Percentiles rank a stretch among this genome's conserved stretches.
Evolutionary conservation across 106 monocot species (phyloP).

Genomic region (Chionographis japonica): DNA sequence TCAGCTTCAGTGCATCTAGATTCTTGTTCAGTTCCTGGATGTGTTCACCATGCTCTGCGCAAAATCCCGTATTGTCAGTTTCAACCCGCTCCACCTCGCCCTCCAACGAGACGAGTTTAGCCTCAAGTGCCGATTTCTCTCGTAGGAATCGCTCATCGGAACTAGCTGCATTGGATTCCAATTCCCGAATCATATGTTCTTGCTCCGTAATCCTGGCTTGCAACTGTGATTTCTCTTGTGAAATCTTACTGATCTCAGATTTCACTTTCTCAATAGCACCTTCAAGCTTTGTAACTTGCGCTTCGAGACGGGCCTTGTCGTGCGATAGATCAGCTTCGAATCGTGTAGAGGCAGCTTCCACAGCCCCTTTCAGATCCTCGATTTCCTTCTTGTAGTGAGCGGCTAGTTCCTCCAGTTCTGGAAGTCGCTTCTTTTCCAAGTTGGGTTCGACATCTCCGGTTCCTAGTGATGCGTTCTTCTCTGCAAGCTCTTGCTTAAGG

Average conservation of each 20-base stretch:
- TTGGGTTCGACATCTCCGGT: neutral
- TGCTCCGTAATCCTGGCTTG: slow-evolving; percentile 12
- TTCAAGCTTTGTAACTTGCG: slow-evolving; percentile 1
- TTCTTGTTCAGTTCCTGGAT: slow-evolving; percentile 15
- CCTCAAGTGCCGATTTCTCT: slow-evolving; percentile 17
- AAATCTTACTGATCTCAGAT: slow-evolving; percentile 7
- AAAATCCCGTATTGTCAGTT: slow-evolving; percentile 11
- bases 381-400: slow-evolving; percentile 4
- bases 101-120: slow-evolving; percentile 3
- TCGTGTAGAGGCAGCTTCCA: neutral
- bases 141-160: neutral
- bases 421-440: neutral
- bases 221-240: slow-evolving; percentile 11
- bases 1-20: slow-evolving; percentile 12
- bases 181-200: slow-evolving; percentile 14
- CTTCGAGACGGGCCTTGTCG: slow-evolving; percentile 21
- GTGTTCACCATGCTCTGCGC: neutral
- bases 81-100: slow-evolving; percentile 2
- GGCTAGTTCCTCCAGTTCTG: slow-evolving; percentile 9
- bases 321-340: slow-evolving; percentile 10
- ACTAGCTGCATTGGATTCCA: slow-evolving; percentile 3
- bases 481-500: slow-evolving; percentile 14
- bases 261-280: slow-evolving; percentile 7
- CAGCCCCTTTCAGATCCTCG: slow-evolving; percentile 3
- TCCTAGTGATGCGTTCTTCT: neutral